Evolutionary conservation across 371 early-diverging fungal species (phyloP).

Genomic region (Mortierella sp.): DNA sequence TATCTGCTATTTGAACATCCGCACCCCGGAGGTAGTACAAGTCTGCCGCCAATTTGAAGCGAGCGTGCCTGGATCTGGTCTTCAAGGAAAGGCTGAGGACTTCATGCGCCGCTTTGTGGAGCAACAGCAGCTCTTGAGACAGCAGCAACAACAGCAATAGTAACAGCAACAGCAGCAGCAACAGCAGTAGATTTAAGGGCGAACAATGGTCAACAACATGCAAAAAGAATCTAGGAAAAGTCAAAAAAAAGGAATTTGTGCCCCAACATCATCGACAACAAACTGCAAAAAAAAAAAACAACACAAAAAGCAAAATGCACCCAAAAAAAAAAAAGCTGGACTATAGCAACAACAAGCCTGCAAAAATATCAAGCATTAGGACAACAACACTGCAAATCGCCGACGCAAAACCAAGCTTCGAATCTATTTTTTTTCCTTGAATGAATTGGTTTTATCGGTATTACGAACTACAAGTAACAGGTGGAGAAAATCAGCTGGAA

Average conservation of each 20-base stretch:
- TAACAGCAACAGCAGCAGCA: background rate
- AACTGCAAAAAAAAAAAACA: too few relatives aligned
- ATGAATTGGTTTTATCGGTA: too few relatives aligned
- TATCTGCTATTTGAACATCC: constrained; percentile 31
- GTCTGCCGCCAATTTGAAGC: constrained; percentile 34
- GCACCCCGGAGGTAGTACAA: constrained; percentile 14
- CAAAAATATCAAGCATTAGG: too few relatives aligned
- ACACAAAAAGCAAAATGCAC: too few relatives aligned
- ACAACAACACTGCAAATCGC: too few relatives aligned
- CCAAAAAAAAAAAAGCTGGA: too few relatives aligned
- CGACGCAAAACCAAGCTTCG: too few relatives aligned
- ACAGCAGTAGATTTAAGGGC: background rate
- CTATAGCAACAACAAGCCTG: too few relatives aligned
- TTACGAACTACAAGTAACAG: too few relatives aligned
- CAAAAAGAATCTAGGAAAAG: too few relatives aligned
- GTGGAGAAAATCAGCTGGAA: too few relatives aligned
- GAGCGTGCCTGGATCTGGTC: background rate
- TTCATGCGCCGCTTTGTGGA: background rate
- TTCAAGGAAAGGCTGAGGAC: constrained; percentile 4
- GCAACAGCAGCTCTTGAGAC: background rate
- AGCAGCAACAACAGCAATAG: background rate
- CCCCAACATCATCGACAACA: background rate
- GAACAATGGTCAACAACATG: background rate
- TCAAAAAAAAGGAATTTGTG: background rate
- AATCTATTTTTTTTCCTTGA: too few relatives aligned